phyloP scores from a whole-genome alignment of 345 rosid genomes.

The Populus davidiana region DNA sequence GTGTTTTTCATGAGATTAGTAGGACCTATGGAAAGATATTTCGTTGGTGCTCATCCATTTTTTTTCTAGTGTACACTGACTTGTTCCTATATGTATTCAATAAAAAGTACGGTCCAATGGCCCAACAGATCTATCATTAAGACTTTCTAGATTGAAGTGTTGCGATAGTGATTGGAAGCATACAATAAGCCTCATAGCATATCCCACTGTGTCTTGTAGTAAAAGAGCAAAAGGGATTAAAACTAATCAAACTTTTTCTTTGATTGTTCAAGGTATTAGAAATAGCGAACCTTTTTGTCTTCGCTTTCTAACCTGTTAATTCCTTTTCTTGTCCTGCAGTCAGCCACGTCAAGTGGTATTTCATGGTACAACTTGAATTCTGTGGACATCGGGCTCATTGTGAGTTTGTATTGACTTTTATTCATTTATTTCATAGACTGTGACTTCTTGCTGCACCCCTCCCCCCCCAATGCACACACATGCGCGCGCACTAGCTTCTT shows the following conservation, averaged over 20 bases:
- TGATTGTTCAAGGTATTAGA: not conserved
- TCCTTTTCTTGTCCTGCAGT: slow-evolving; percentile 46
- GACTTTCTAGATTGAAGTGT: not conserved
- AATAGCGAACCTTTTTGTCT: not conserved
- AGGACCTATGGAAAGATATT: not conserved
- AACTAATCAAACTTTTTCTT: not conserved
- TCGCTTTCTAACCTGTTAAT: not conserved
- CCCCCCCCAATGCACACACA: too few species aligned
- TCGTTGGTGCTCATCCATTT: not conserved
- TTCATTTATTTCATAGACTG: slow-evolving; percentile 1
- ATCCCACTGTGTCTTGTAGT: not conserved
- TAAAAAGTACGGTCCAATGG: not conserved
- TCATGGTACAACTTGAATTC: slow-evolving; percentile 83
- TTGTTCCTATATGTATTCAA: not conserved
- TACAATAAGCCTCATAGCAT: not conserved
- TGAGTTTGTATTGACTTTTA: slow-evolving; percentile 42
- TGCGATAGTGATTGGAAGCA: not conserved
- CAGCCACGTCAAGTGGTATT: slow-evolving; percentile 68
- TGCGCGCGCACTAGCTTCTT: too few species aligned
- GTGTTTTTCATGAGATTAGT: slow-evolving; percentile 11
- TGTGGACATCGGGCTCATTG: slow-evolving; percentile 77
- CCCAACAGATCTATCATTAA: not conserved
- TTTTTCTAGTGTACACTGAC: not conserved
- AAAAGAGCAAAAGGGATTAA: not conserved
- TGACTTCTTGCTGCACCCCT: not conserved